A percentile compares a stretch with the other conserved stretches of the same genome.
Evolutionary conservation across 2,329 filamentous ascomycete species (phyloP).

Genomic region (Orbilia javanica): DNA sequence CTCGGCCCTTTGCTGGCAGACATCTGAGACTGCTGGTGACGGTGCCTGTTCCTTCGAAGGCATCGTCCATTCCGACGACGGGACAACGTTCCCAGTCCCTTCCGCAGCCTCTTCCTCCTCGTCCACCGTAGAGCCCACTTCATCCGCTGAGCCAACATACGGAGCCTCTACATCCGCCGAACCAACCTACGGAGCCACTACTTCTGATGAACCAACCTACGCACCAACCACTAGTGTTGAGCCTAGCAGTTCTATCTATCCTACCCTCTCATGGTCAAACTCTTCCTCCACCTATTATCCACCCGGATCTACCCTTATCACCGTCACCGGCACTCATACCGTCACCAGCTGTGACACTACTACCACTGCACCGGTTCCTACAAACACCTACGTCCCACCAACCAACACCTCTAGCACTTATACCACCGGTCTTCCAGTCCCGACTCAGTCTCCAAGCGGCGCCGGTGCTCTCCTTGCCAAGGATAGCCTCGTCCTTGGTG

Average conservation of each 20-base stretch:
- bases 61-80: slow-evolving; percentile 61
- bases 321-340: slow-evolving; percentile 38
- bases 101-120: slow-evolving; percentile 7
- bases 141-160: background rate
- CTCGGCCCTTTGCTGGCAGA: slow-evolving; percentile 66
- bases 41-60: slow-evolving; percentile 68
- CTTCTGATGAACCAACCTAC: slow-evolving; percentile 64
- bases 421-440: slow-evolving; percentile 42
- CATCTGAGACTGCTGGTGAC: slow-evolving; percentile 65
- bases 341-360: slow-evolving; percentile 52
- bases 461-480: slow-evolving; percentile 46
- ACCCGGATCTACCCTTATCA: slow-evolving; percentile 11
- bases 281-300: slow-evolving; percentile 22
- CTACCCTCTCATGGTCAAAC: slow-evolving; percentile 23
- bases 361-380: slow-evolving; percentile 58
- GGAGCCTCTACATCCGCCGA: background rate
- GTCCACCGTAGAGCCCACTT: slow-evolving; percentile 12
- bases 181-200: slow-evolving; percentile 66
- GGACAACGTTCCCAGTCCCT: slow-evolving; percentile 37
- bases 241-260: slow-evolving; percentile 46
- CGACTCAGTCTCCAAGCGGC: slow-evolving; percentile 44
- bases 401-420: slow-evolving; percentile 21
- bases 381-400: slow-evolving; percentile 34
- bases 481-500: slow-evolving; percentile 42
- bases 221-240: slow-evolving; percentile 60